phyloP scores from a whole-genome alignment of 495 filamentous ascomycete genomes.

The Pyronema domesticum region DNA sequence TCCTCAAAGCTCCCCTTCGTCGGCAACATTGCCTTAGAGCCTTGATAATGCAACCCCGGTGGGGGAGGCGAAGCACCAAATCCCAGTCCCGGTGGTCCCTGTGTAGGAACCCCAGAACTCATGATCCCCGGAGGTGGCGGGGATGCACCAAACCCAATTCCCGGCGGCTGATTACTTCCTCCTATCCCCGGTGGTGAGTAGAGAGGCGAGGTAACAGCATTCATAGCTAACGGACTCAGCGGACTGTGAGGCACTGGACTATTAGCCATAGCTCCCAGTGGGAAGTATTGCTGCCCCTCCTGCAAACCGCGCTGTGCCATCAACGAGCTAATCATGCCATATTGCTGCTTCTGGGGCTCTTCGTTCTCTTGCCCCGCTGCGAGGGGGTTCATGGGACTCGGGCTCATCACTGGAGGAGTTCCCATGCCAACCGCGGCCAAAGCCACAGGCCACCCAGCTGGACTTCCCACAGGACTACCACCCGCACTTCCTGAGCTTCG shows the following conservation, averaged over 20 bases:
- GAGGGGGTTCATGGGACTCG: too few relatives aligned
- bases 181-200: too few relatives aligned
- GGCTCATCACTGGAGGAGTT: background rate
- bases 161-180: too few relatives aligned
- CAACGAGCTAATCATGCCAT: too few relatives aligned
- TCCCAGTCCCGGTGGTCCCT: slow-evolving; percentile 3
- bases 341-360: too few relatives aligned
- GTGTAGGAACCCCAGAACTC: too few relatives aligned
- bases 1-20: slow-evolving; percentile 23
- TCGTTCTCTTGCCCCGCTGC: background rate
- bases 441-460: slow-evolving; percentile 1
- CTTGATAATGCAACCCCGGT: slow-evolving; percentile 15
- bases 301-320: too few relatives aligned
- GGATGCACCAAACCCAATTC: background rate
- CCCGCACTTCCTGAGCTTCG: slow-evolving; percentile 4
- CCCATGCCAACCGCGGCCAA: background rate
- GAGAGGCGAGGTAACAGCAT: too few relatives aligned
- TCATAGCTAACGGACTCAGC: too few relatives aligned
- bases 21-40: slow-evolving; percentile 18
- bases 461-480: slow-evolving; percentile 9
- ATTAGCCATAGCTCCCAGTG: too few relatives aligned
- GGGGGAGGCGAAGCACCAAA: slow-evolving; percentile 5
- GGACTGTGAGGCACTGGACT: too few relatives aligned
- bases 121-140: background rate
- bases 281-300: too few relatives aligned